phyloP scores from a whole-genome alignment of 1,139 yeast genomes.

The Blastobotrys malaysiensis region DNA sequence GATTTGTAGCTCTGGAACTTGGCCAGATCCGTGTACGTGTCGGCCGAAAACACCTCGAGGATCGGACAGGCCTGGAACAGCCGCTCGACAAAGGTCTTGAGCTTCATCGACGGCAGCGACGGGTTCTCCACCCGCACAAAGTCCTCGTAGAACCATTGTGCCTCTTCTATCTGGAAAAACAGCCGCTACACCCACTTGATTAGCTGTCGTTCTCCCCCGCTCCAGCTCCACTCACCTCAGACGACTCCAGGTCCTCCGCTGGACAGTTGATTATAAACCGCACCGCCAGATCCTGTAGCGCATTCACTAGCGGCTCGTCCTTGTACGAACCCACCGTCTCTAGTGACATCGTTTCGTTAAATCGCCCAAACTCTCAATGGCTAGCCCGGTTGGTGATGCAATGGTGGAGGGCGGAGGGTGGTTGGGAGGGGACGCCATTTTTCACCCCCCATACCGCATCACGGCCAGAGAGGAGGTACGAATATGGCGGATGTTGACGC shows the following conservation, averaged over 20 bases:
- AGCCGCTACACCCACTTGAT: conserved; percentile 43
- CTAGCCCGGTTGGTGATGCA: background rate
- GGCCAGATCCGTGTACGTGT: conserved; percentile 25
- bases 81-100: conserved; percentile 71
- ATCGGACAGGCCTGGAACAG: conserved; percentile 76
- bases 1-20: conserved; percentile 78
- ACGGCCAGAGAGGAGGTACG: background rate
- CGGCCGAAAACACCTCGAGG: conserved; percentile 34
- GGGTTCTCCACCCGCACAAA: conserved; percentile 73
- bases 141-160: conserved; percentile 96
- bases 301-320: conserved; percentile 55
- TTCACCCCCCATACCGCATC: background rate
- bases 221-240: conserved; percentile 41
- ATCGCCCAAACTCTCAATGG: too few species aligned
- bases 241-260: conserved; percentile 77
- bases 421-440: background rate
- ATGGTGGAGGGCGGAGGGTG: background rate
- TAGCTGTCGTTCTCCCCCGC: background rate
- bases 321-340: conserved; percentile 23
- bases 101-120: conserved; percentile 67
- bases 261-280: conserved; percentile 91
- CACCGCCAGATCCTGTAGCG: conserved; percentile 80
- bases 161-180: conserved; percentile 94
- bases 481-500: background rate
- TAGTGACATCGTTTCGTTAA: conserved; percentile 21